phyloP scores from a whole-genome alignment of 352 stramenopile genomes.

The Pythium brassicae region DNA sequence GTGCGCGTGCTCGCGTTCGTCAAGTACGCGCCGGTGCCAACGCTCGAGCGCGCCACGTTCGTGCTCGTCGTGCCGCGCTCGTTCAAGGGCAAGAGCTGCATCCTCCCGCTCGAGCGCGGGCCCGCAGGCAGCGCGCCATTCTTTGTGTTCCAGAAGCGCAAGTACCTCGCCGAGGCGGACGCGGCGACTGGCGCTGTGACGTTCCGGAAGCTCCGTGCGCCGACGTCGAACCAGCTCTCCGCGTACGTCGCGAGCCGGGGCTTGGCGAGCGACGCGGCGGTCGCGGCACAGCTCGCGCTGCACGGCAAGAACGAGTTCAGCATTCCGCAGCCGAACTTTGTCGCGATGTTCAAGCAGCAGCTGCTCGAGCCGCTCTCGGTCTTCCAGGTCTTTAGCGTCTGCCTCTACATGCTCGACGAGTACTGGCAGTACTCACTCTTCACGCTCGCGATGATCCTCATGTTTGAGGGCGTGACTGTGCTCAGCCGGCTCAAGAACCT shows the following conservation, averaged over 20 bases:
- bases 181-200: constrained; percentile 44
- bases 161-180: constrained; percentile 71
- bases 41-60: constrained; percentile 57
- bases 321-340: constrained; percentile 94
- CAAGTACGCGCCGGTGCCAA: constrained; percentile 79
- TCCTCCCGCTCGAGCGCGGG: constrained; percentile 57
- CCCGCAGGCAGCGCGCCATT: constrained; percentile 40
- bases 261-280: constrained; percentile 34
- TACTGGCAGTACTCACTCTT: constrained; percentile 99
- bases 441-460: constrained; percentile 96
- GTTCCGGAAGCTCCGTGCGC: constrained; percentile 76
- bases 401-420: constrained; percentile 98
- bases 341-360: constrained; percentile 97
- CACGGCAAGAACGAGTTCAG: constrained; percentile 92
- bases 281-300: constrained; percentile 49
- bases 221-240: constrained; percentile 52
- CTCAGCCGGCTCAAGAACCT: constrained; percentile 95
- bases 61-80: constrained; percentile 82
- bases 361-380: constrained; percentile 97
- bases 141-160: constrained; percentile 89
- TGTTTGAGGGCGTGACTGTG: constrained; percentile 97
- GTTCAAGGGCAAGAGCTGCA: constrained; percentile 86
- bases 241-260: constrained; percentile 57
- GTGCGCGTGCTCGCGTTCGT: constrained; percentile 75
- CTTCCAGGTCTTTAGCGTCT: constrained; percentile 99